These are phyloP conservation scores for Friedmanniomyces simplex DNA, from an alignment of 495 filamentous ascomycete genomes.

Conservation along the genomic window DNA sequence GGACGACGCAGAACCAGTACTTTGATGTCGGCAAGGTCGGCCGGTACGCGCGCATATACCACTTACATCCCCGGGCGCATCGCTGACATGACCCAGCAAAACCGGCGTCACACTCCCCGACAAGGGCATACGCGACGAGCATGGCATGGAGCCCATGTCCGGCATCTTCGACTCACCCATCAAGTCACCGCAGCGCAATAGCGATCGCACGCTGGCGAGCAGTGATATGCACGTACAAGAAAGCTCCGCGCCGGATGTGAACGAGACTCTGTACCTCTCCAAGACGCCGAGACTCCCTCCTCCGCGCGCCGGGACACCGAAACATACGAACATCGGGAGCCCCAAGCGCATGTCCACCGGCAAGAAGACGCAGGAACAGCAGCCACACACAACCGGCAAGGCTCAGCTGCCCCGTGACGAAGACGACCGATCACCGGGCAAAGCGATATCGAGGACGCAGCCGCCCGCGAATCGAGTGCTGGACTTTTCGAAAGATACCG, in stretches of 20 bases:
- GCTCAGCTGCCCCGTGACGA: background rate
- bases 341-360: constrained; percentile 18
- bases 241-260: constrained; percentile 39
- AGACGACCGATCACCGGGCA: background rate
- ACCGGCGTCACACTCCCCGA: constrained; percentile 78
- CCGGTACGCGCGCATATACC: constrained; percentile 37
- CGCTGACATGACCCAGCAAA: constrained; percentile 39
- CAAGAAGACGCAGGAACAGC: background rate
- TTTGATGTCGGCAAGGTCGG: constrained; percentile 54
- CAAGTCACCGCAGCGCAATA: constrained; percentile 36
- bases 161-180: constrained; percentile 84
- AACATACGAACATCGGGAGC: constrained; percentile 20
- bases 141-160: constrained; percentile 81
- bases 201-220: constrained; percentile 32
- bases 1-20: constrained; percentile 50
- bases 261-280: constrained; percentile 22
- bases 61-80: background rate
- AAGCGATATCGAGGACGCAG: constrained; percentile 3
- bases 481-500: constrained; percentile 1
- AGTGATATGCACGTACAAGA: constrained; percentile 36
- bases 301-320: constrained; percentile 15
- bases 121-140: constrained; percentile 70
- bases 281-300: constrained; percentile 19
- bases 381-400: constrained; percentile 10
- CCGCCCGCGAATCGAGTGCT: constrained; percentile 16